phyloP scores from a whole-genome alignment of 2,329 filamentous ascomycete species.

The Didymella sp. region DNA sequence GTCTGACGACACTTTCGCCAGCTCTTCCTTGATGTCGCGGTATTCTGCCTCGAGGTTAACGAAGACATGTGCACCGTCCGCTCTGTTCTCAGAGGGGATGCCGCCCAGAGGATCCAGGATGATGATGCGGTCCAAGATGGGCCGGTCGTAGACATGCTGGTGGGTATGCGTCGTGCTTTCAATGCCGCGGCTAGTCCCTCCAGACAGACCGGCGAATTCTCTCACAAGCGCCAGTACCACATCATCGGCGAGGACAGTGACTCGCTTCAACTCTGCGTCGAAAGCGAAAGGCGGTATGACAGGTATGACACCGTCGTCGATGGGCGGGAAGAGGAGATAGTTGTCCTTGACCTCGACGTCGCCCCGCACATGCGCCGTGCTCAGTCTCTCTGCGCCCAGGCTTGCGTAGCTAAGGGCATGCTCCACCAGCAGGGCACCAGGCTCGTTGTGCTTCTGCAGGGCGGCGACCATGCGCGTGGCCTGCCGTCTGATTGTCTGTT shows the following conservation, averaged over 20 bases:
- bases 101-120: conserved; percentile 87
- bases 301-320: conserved; percentile 72
- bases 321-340: conserved; percentile 66
- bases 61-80: conserved; percentile 76
- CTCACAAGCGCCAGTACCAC: conserved; percentile 78
- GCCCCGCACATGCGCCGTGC: conserved; percentile 46
- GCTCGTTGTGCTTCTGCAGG: conserved; percentile 72
- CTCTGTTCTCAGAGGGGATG: conserved; percentile 70
- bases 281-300: conserved; percentile 73
- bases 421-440: conserved; percentile 73
- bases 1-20: conserved; percentile 50
- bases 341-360: conserved; percentile 53
- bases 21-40: conserved; percentile 68
- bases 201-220: conserved; percentile 72
- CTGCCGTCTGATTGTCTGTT: conserved; percentile 64
- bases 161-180: conserved; percentile 21
- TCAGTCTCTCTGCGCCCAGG: conserved; percentile 34
- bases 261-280: conserved; percentile 53
- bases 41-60: conserved; percentile 95
- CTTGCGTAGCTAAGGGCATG: conserved; percentile 56
- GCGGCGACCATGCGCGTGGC: conserved; percentile 76
- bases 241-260: conserved; percentile 64
- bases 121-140: conserved; percentile 79
- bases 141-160: conserved; percentile 40
- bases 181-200: conserved; percentile 20